Conservation (phyloP, 352 stramenopile genomes). For the Aphanomyces euteiches region DNA sequence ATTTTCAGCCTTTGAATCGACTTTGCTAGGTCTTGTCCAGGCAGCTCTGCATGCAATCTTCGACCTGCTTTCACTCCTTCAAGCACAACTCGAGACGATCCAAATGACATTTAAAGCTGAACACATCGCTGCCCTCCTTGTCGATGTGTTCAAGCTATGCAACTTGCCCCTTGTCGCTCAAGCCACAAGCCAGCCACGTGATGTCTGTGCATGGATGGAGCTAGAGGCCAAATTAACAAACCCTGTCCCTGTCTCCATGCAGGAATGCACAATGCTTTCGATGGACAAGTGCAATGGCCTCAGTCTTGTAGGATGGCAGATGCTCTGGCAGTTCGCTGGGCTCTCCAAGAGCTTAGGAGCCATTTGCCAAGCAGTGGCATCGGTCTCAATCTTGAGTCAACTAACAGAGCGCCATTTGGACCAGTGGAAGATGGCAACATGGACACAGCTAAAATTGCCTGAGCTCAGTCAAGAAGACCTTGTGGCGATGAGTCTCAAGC, state of each 20-base stretch:
- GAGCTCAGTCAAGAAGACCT: constrained; percentile 82
- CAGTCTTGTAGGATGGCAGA: constrained; percentile 32
- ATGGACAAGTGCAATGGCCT: not conserved
- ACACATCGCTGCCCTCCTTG: constrained; percentile 54
- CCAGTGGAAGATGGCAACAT: constrained; percentile 80
- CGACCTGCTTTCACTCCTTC: constrained; percentile 21
- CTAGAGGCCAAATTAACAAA: constrained; percentile 7
- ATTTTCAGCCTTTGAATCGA: constrained; percentile 6
- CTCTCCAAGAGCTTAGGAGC: constrained; percentile 59
- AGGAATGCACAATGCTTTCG: constrained; percentile 5
- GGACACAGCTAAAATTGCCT: constrained; percentile 60
- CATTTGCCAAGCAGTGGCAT: constrained; percentile 74
- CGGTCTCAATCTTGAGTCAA: constrained; percentile 76
- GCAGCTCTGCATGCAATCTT: not conserved
- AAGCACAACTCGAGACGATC: constrained; percentile 13
- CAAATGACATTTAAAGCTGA: constrained; percentile 45
- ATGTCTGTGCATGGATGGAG: constrained; percentile 16
- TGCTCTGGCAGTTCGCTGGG: constrained; percentile 20
- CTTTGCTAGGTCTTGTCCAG: constrained; percentile 10
- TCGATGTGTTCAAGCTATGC: constrained; percentile 65
- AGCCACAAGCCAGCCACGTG: constrained; percentile 32
- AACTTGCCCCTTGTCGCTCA: constrained; percentile 71
- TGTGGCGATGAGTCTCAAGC: constrained; percentile 59
- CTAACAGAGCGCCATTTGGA: constrained; percentile 80
- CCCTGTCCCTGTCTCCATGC: not conserved